phyloP scores from a whole-genome alignment of 495 filamentous ascomycete species.

The Tuber brumale region DNA sequence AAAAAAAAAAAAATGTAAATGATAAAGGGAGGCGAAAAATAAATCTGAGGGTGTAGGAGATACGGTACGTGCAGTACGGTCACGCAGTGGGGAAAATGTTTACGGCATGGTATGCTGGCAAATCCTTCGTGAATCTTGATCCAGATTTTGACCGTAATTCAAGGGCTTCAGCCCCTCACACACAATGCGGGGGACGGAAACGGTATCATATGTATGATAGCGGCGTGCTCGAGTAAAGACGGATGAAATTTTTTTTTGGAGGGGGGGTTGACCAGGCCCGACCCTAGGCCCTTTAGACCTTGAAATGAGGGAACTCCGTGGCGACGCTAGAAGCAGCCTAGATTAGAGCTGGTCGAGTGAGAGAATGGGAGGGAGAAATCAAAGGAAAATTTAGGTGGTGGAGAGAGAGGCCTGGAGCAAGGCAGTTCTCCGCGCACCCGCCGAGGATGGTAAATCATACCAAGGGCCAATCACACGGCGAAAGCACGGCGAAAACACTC shows the following conservation, averaged over 20 bases:
- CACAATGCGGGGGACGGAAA: slow-evolving; percentile 26
- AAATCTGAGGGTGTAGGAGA: slow-evolving; percentile 33
- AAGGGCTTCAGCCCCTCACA: slow-evolving; percentile 31
- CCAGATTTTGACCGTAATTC: slow-evolving; percentile 12
- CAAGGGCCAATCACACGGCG: slow-evolving; percentile 31
- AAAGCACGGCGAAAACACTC: slow-evolving; percentile 10
- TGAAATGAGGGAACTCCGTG: neutral
- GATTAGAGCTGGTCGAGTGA: neutral
- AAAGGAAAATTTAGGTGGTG: slow-evolving; percentile 31
- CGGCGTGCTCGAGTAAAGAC: neutral
- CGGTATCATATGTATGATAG: neutral
- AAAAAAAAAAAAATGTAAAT: neutral
- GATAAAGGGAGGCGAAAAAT: slow-evolving; percentile 33
- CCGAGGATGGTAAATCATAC: slow-evolving; percentile 11
- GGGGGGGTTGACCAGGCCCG: neutral
- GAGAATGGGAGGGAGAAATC: slow-evolving; percentile 9
- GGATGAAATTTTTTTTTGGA: too few species aligned
- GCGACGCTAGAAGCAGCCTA: neutral
- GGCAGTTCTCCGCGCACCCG: slow-evolving; percentile 31
- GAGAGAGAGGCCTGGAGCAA: slow-evolving; percentile 28
- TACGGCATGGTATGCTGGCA: slow-evolving; percentile 10
- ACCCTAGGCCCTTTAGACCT: neutral
- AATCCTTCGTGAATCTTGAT: slow-evolving; percentile 20
- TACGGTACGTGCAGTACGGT: slow-evolving; percentile 6
- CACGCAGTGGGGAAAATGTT: slow-evolving; percentile 21